These are phyloP conservation scores for Hemisphaericaspora xylofermentans DNA, from an alignment of 1,139 yeast genomes.

Conservation along the genomic window DNA sequence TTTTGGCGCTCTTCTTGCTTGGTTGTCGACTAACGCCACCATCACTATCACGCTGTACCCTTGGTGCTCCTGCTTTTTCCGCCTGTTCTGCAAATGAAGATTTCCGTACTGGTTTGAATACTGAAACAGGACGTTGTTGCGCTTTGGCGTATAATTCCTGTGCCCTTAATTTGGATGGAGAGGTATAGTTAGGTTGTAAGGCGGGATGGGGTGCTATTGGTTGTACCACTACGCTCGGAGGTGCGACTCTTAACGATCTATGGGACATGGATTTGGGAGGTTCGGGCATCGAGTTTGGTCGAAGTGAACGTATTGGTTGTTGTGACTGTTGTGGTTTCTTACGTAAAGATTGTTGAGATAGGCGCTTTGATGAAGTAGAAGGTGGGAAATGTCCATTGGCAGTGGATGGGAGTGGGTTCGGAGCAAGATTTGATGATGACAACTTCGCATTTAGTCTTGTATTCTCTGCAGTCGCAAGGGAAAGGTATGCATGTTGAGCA, in stretches of 20 bases:
- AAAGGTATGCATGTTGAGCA: slow-evolving; percentile 62
- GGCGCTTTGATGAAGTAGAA: slow-evolving; percentile 20
- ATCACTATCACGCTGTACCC: too few species aligned
- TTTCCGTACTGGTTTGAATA: slow-evolving; percentile 38
- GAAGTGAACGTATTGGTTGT: slow-evolving; percentile 25
- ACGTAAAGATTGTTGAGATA: slow-evolving; percentile 35
- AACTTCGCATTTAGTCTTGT: slow-evolving; percentile 68
- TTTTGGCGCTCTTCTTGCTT: slow-evolving; percentile 4
- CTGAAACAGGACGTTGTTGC: slow-evolving; percentile 40
- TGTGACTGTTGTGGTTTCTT: slow-evolving; percentile 21
- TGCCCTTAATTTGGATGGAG: slow-evolving; percentile 45
- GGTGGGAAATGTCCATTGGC: slow-evolving; percentile 5
- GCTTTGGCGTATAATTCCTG: slow-evolving; percentile 54
- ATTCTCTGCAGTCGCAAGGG: slow-evolving; percentile 74
- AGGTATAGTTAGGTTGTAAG: slow-evolving; percentile 38
- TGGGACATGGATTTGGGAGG: slow-evolving; percentile 27
- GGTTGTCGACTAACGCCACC: too few species aligned
- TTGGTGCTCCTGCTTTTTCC: too few species aligned
- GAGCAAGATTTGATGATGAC: slow-evolving; percentile 29
- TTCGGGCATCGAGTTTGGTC: slow-evolving; percentile 33
- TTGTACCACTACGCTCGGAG: slow-evolving; percentile 34
- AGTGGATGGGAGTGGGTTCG: slow-evolving; percentile 5
- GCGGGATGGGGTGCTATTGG: slow-evolving; percentile 47
- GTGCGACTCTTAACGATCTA: slow-evolving; percentile 32
- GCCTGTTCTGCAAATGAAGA: slow-evolving; percentile 47